Percentiles rank a stretch among this genome's conserved stretches.
These are phyloP conservation scores for Leccinum barrowsii DNA, from an alignment of 768 basidiomycete genomes.

Conservation along the genomic window DNA sequence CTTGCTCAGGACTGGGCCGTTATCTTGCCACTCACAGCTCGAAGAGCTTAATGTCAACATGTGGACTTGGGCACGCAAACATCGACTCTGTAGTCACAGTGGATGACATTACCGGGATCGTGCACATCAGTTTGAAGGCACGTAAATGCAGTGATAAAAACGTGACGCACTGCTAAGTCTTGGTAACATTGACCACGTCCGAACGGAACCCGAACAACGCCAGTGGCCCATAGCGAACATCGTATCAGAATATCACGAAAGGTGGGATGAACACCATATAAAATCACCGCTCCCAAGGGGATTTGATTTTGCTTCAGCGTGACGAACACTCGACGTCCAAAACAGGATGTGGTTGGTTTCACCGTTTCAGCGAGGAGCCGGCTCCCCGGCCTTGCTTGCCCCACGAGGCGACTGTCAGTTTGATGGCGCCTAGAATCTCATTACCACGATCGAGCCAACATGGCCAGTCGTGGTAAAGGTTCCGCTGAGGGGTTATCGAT, in stretches of 20 bases:
- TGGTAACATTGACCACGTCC: neutral
- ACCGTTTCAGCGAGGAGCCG: neutral
- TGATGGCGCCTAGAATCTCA: neutral
- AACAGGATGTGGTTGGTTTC: neutral
- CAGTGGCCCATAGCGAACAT: neutral
- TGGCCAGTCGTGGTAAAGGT: neutral
- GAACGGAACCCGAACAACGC: neutral
- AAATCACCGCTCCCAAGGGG: neutral
- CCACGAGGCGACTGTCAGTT: slow-evolving; percentile 17
- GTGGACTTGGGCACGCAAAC: neutral
- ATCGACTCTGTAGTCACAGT: neutral
- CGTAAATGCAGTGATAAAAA: neutral
- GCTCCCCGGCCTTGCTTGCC: slow-evolving; percentile 10
- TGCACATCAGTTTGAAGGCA: neutral
- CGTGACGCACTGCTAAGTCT: neutral
- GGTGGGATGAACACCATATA: neutral
- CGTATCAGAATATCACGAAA: neutral
- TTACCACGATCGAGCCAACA: too few relatives aligned
- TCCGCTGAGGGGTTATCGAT: too few relatives aligned
- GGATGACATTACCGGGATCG: neutral
- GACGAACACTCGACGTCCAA: neutral
- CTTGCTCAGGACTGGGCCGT: neutral
- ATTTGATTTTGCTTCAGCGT: neutral
- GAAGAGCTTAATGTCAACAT: neutral
- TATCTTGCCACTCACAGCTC: neutral